Conservation (phyloP, 768 basidiomycete species). For the Kwoniella pini region DNA sequence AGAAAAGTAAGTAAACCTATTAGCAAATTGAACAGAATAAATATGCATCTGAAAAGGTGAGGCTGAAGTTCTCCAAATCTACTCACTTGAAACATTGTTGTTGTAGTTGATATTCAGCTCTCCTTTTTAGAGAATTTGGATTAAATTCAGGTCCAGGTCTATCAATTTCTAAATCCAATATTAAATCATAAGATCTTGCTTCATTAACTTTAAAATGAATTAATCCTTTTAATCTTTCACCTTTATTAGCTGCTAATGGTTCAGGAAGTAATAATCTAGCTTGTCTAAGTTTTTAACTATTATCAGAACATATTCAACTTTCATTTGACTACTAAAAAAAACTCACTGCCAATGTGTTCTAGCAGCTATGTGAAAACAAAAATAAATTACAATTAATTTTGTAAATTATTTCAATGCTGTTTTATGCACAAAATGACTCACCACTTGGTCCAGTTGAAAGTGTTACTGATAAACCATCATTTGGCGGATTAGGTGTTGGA, state of each 20-base stretch:
- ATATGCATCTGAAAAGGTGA: neutral
- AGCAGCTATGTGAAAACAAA: slow-evolving; percentile 27
- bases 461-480: slow-evolving; percentile 40
- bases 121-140: slow-evolving; percentile 36
- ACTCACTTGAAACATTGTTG: slow-evolving; percentile 54
- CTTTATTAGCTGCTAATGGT: slow-evolving; percentile 53
- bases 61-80: too few relatives aligned
- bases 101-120: slow-evolving; percentile 42
- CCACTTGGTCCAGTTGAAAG: slow-evolving; percentile 50
- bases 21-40: neutral
- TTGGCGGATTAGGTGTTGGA: slow-evolving; percentile 41
- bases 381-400: too few relatives aligned
- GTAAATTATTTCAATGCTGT: too few relatives aligned
- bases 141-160: slow-evolving; percentile 35
- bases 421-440: slow-evolving; percentile 20
- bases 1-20: too few relatives aligned
- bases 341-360: slow-evolving; percentile 54
- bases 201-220: slow-evolving; percentile 50
- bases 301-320: neutral
- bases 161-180: slow-evolving; percentile 42
- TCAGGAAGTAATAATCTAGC: slow-evolving; percentile 48
- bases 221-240: slow-evolving; percentile 42
- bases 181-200: slow-evolving; percentile 51
- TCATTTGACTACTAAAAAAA: too few relatives aligned
- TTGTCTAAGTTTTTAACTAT: slow-evolving; percentile 33